A percentile compares a stretch with the other conserved stretches of the same genome.
These are phyloP conservation scores for Nemania sp. DNA, from an alignment of 2,329 filamentous ascomycete species.

Conservation along the genomic window DNA sequence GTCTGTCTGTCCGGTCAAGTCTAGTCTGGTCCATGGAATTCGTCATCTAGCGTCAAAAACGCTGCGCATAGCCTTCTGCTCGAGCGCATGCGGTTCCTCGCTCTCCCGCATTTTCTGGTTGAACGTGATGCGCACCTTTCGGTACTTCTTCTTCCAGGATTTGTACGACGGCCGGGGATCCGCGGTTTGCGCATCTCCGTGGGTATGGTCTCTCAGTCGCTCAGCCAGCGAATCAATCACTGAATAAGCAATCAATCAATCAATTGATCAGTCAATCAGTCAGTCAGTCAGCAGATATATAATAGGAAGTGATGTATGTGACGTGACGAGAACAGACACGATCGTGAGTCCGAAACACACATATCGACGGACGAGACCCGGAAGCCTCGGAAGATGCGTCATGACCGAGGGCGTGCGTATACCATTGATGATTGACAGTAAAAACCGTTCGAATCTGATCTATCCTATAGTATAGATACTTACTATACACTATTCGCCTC, in stretches of 20 bases:
- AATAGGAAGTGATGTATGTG: background rate
- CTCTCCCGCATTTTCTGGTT: slow-evolving; percentile 78
- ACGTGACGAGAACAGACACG: slow-evolving; percentile 4
- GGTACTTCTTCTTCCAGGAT: slow-evolving; percentile 91
- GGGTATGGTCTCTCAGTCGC: slow-evolving; percentile 42
- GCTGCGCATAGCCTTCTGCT: slow-evolving; percentile 80
- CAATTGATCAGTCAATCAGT: too few relatives aligned
- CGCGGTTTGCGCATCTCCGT: slow-evolving; percentile 42
- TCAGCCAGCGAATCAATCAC: too few relatives aligned
- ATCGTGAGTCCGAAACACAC: too few relatives aligned
- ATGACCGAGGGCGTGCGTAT: background rate
- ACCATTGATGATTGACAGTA: background rate
- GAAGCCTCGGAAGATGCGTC: background rate
- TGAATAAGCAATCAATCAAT: too few relatives aligned
- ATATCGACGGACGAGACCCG: too few relatives aligned
- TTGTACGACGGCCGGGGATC: slow-evolving; percentile 62
- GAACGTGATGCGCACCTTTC: slow-evolving; percentile 82
- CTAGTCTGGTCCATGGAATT: too few relatives aligned
- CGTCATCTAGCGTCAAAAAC: too few relatives aligned
- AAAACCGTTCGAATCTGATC: background rate
- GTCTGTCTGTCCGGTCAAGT: too few relatives aligned
- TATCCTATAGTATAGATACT: slow-evolving; percentile 19
- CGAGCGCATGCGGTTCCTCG: slow-evolving; percentile 79
- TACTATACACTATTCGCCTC: slow-evolving; percentile 26
- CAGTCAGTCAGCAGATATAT: too few relatives aligned